Evolutionary conservation across 371 early-diverging fungal genomes (phyloP), one percentile per base, ranked within the genome.

Genomic region (Dinochytrium kinnereticum): DNA sequence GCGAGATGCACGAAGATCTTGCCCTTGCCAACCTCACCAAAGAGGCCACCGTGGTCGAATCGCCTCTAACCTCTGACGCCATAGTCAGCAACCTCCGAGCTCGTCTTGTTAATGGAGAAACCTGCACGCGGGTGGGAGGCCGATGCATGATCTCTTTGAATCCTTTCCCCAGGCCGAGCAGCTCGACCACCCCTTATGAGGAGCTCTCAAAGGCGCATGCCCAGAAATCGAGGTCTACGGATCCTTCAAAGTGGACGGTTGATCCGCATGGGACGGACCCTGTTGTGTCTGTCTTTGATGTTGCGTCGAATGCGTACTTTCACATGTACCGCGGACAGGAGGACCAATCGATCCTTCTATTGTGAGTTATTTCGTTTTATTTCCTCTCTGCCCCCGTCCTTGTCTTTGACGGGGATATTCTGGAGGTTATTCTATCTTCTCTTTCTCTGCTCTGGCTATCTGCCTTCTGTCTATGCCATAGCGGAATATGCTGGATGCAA

Each of bases 241-340:
- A 49, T 66, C 78, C 33, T 50, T 17, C 50, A 34, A 90, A 15
- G 84, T 90, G 30, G 90, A 89, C 71, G 91, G 80, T 78, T 0
- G 69, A 78, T 82, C 84, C 75, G 87, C 24, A 28, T 59, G 7
- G 24, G 38, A 39, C 66, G 0, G 28, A 61, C 72, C 34, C 90
- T 68, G 82, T 87, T 1, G 94, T 98, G 3, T 98, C 98, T 80
- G 89, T 95, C 13, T 97, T 91, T 80, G 90, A 93, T 72, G 78
- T 93, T 55, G 91, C 96, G 87, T 87, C 95, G 87, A 78, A 90
- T 84, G 84, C 93, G 88, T 81, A 88, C 92, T 38, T 81, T 88
- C 80, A 93, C 86, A 90, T 93, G 90, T 72, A 79, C 44, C 69
- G 84, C n/a, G 82, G 78, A 21, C 73, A 74, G 68, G 81, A 82